Base-by-base conservation (phyloP, 805 yeast species). In the Candida dendrica region DNA sequence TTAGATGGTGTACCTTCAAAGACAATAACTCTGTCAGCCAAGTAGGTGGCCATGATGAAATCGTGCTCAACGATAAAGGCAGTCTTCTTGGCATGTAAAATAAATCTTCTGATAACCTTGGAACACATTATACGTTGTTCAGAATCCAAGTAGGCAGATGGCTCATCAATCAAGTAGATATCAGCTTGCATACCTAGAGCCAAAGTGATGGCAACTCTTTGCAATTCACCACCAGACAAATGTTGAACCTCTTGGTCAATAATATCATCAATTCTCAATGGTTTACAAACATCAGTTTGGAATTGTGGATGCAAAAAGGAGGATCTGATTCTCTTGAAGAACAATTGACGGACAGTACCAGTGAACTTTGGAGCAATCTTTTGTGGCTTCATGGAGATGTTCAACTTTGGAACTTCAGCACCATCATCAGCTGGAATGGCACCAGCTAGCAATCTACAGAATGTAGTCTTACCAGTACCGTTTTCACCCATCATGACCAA, bases 11-110 rank as follows among this genome's bases (percentile, higher is more conserved):
- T 59, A 66, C 99, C 99, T 67, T 93, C 98, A 60, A 91, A 93
- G 43, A 93, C 98, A 77, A 93, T 91, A 57, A 93, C 99, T 61
- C 95, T 80, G 69, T 93, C 99, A 49, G 99, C 98, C 74, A 93
- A 77, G 65, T 93, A 93, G 15, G 99, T 93, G 51, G 98, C 98
- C 99, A 93, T 93, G 73, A 93, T 93, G 78, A 93, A 93, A 78
- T 93, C 99, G 81, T 93, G 99, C 82, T 93, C 99, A 45, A 93
- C 99, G 57, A 93, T 75, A 65, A 93, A 93, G n/a, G 99, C 98
- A 37, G 98, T 91, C 77, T 91, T 93, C 75, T 91, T 90, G 55
- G 96, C 79, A 64, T 93, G 98, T 64, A 93, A 72, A 59, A 93
- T 86, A 62, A 89, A 93, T 68, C 96, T 84, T 78, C 96, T 85